A percentile compares a stretch with the other conserved stretches of the same genome.
Conservation (phyloP, 768 basidiomycete genomes). For the Amanita pseudoporphyria region DNA sequence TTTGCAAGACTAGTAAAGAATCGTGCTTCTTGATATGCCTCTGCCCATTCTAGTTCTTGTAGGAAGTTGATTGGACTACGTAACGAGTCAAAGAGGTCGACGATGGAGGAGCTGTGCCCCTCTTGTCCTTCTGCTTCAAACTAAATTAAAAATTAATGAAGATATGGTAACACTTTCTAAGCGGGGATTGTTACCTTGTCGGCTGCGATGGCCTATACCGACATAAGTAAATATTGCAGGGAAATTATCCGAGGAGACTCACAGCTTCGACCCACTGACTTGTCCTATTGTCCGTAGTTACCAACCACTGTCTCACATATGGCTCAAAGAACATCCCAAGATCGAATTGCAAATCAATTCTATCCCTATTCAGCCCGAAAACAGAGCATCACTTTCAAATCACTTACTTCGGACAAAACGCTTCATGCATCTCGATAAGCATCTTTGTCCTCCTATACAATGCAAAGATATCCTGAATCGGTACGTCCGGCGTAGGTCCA, state of each 20-base stretch:
- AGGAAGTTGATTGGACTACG: constrained; percentile 85
- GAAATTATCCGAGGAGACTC: constrained; percentile 21
- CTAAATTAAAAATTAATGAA: constrained; percentile 20
- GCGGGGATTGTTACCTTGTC: constrained; percentile 57
- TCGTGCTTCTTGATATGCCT: constrained; percentile 78
- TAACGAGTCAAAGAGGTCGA: constrained; percentile 92
- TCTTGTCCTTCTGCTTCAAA: constrained; percentile 72
- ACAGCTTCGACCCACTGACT: constrained; percentile 91
- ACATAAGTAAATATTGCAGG: constrained; percentile 1
- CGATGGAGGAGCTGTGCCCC: constrained; percentile 93
- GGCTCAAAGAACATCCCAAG: constrained; percentile 75
- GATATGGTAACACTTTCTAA: neutral
- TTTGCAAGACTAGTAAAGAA: constrained; percentile 88
- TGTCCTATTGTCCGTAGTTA: constrained; percentile 85
- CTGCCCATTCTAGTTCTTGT: constrained; percentile 86
- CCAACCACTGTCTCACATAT: constrained; percentile 81
- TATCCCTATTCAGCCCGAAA: constrained; percentile 16
- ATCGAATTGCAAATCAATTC: constrained; percentile 55
- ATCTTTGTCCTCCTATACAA: constrained; percentile 74
- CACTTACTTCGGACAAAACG: constrained; percentile 72
- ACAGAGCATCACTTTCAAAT: neutral
- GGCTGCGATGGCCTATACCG: constrained; percentile 59
- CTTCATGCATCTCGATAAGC: constrained; percentile 68
- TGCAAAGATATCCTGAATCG: constrained; percentile 84
- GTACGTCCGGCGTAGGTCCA: constrained; percentile 78